Base-by-base conservation (phyloP, 73 alveolate genomes). In the Paraurostyla sp. region DNA sequence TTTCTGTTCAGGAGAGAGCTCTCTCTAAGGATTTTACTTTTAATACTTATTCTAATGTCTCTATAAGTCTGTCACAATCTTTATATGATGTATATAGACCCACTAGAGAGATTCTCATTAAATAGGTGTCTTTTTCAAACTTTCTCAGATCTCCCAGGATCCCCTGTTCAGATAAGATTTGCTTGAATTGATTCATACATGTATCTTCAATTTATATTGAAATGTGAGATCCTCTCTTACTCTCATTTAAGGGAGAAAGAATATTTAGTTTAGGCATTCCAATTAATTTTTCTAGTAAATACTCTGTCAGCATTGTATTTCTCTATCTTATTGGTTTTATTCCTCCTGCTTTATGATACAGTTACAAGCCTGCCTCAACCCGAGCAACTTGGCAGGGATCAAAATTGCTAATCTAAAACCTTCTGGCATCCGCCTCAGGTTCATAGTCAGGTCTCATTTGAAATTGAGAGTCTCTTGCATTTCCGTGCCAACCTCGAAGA, bases 321-420 rank as follows among this genome's bases (percentile, higher is more conserved):
- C 87, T 68, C 88, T 71, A 3, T 51, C 65, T 71, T n/a, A 56
- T 30, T 30, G 23, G 25, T 76, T 40, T 33, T 43, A 38, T 54
- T 27, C 69, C 82, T 29, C 95, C 95, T 35, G 75, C 69, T 36
- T 83, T 50, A 27, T 76, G 33, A 30, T 75, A 73, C 4, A 75
- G 42, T 20, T 41, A 75, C 60, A 91, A 49, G 38, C 92, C 69
- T 27, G 92, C 93, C 4, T 85, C 92, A 42, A 91, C 59, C 32
- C 93, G 40, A 52, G 87, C 93, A 2, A 81, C 82, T 85, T 91
- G 85, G 60, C 82, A 30, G 71, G 91, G 93, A 15, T 90, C 93
- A 2, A 83, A 91, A 75, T 85, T 85, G 54, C 92, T 76, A 22
- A 85, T 40, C 48, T 86, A 83, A 76, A 90, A 91, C 27, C 90